Conservation (phyloP, 805 yeast species). For the Yarrowia sp. region DNA sequence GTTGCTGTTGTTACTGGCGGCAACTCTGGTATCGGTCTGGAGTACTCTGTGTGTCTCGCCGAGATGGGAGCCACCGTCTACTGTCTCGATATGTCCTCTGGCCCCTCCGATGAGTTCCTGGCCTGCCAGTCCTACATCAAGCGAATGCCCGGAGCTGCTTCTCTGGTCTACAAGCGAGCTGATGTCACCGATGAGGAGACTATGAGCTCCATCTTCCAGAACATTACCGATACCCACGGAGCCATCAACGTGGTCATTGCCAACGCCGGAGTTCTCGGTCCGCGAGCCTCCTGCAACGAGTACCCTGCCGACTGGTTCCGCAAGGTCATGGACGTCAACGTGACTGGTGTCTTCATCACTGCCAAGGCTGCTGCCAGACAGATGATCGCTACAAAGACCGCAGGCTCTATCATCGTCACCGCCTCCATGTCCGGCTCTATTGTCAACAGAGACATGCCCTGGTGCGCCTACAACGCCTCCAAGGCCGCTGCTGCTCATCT, state of each 20-base stretch:
- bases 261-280: slow-evolving; percentile 64
- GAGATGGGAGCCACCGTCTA: slow-evolving; percentile 48
- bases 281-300: slow-evolving; percentile 49
- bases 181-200: slow-evolving; percentile 53
- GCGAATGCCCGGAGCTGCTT: slow-evolving; percentile 38
- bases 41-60: slow-evolving; percentile 45
- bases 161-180: slow-evolving; percentile 40
- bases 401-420: slow-evolving; percentile 76
- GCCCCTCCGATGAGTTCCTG: slow-evolving; percentile 34
- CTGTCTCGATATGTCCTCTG: slow-evolving; percentile 36
- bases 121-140: slow-evolving; percentile 33
- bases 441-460: slow-evolving; percentile 80
- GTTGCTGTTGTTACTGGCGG: slow-evolving; percentile 49
- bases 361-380: slow-evolving; percentile 64
- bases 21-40: slow-evolving; percentile 47
- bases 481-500: slow-evolving; percentile 84
- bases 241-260: slow-evolving; percentile 62
- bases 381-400: slow-evolving; percentile 48
- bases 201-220: slow-evolving; percentile 43
- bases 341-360: slow-evolving; percentile 69
- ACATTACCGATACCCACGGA: slow-evolving; percentile 53
- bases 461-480: slow-evolving; percentile 78
- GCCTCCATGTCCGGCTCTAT: slow-evolving; percentile 88
- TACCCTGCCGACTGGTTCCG: slow-evolving; percentile 60
- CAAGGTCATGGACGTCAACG: slow-evolving; percentile 63